These are phyloP conservation scores for Dipteronia sinensis DNA, from an alignment of 345 rosid genomes.

Conservation along the genomic window DNA sequence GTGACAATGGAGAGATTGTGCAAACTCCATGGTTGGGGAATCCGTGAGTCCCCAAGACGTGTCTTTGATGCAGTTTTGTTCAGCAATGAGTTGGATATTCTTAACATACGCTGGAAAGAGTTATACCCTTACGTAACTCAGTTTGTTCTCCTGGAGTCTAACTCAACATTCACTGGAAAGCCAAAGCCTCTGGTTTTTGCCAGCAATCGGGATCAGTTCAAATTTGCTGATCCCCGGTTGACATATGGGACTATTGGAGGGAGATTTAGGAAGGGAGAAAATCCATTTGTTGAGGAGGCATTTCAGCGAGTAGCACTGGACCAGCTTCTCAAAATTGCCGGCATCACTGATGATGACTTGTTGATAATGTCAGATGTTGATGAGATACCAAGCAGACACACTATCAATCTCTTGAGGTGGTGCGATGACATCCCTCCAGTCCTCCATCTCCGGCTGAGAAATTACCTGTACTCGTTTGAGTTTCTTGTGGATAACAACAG, in stretches of 20 bases:
- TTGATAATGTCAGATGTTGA: slow-evolving; percentile 89
- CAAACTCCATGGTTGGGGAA: slow-evolving; percentile 88
- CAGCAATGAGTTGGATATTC: slow-evolving; percentile 78
- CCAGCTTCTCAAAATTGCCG: slow-evolving; percentile 68
- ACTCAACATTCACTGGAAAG: slow-evolving; percentile 76
- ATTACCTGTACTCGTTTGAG: slow-evolving; percentile 85
- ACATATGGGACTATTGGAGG: slow-evolving; percentile 79
- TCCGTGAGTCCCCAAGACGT: slow-evolving; percentile 80
- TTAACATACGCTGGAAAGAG: slow-evolving; percentile 76
- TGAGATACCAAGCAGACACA: slow-evolving; percentile 88
- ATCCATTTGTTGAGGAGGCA: slow-evolving; percentile 84
- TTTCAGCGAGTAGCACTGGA: slow-evolving; percentile 80
- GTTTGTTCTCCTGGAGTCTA: slow-evolving; percentile 81
- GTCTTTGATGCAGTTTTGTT: slow-evolving; percentile 84
- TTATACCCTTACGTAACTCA: slow-evolving; percentile 76
- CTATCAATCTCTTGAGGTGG: slow-evolving; percentile 83
- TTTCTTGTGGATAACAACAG: slow-evolving; percentile 69
- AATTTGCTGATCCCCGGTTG: slow-evolving; percentile 72
- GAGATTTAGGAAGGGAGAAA: slow-evolving; percentile 72
- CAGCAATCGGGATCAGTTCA: slow-evolving; percentile 56
- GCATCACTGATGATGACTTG: slow-evolving; percentile 78
- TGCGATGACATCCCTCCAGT: slow-evolving; percentile 72
- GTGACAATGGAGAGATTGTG: slow-evolving; percentile 78
- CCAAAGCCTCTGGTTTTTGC: slow-evolving; percentile 66
- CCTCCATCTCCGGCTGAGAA: slow-evolving; percentile 74